Base-by-base conservation (phyloP, 2,329 filamentous ascomycete species). In the Clonostachys chloroleuca region DNA sequence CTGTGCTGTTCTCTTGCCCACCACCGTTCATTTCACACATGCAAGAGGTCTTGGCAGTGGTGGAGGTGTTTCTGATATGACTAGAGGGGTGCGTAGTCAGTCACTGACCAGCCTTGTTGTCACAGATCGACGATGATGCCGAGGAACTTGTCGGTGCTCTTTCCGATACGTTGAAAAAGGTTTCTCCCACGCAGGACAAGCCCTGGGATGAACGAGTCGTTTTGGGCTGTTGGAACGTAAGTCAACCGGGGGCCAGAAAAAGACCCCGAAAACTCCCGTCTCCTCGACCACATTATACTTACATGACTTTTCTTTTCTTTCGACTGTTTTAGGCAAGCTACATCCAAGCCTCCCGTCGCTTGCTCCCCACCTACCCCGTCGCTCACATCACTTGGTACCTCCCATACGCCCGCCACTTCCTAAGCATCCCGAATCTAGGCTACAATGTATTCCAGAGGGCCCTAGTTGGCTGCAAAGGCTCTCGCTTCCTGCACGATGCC, bases 151-250 rank as follows among this genome's bases (percentile, higher is more conserved):
- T 96, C 63, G 67, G 76, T 35, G 72, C 83, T 42, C 84, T 92
- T 34, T 81, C 81, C 10, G 68, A 78, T 46, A 82, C 86, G 0
- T 70, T 96, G 14, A 67, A 68, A 44, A 65, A 78, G 33, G 74
- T 83, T 33, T 59, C 60, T 53, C 71, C 53, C 49, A 66, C 20
- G 9, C 30, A 20, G 34, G 17, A 65, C 17, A 67, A 67, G 35
- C 78, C 81, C 5, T 96, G 92, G 92, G 72, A 77, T 24, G 68
- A 83, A 48, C 80, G 92, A 30, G 75, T 96, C 44, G 72, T 95
- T 0, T 71, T 96, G 2, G 92, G 92, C 41, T 87, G 84, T 61
- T 96, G 92, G 92, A 84, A 84, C 44, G 83, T 87, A 67, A 59
- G 61, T 56, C 6, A 5, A 44, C 6, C 24, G 24, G 24, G 9